Conservation (phyloP, 106 monocot genomes). For the Triglochin maritima region DNA sequence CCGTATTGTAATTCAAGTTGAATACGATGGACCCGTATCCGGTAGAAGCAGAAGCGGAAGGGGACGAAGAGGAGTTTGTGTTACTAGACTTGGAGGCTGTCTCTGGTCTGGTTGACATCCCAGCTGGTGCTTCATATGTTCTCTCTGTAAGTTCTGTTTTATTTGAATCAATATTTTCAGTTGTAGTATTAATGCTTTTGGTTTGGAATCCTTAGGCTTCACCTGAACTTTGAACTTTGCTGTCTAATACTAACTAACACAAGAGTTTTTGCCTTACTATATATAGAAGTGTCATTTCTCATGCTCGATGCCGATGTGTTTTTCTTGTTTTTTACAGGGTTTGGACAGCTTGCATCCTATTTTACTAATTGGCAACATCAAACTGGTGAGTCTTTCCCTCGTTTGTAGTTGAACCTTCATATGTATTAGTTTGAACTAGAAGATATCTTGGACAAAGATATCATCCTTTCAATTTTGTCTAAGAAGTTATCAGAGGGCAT, state of each 20-base stretch:
- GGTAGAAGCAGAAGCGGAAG: neutral
- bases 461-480: neutral
- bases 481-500: neutral
- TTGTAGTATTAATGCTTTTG: neutral
- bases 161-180: neutral
- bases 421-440: neutral
- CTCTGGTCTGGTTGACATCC: slow-evolving; percentile 1
- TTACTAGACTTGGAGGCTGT: slow-evolving; percentile 17
- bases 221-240: neutral
- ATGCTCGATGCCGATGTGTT: neutral
- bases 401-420: neutral
- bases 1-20: neutral
- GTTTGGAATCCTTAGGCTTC: neutral
- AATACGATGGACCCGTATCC: neutral
- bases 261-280: neutral
- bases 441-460: neutral
- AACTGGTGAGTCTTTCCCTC: slow-evolving; percentile 9
- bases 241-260: neutral
- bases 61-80: slow-evolving; percentile 12
- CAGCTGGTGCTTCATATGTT: slow-evolving; percentile 12
- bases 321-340: slow-evolving; percentile 6
- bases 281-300: neutral
- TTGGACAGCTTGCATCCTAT: slow-evolving; percentile 20
- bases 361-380: slow-evolving; percentile 10
- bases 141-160: slow-evolving; percentile 11